These are phyloP conservation scores for Candida sp. DNA, from an alignment of 1,139 yeast genomes.

Conservation along the genomic window DNA sequence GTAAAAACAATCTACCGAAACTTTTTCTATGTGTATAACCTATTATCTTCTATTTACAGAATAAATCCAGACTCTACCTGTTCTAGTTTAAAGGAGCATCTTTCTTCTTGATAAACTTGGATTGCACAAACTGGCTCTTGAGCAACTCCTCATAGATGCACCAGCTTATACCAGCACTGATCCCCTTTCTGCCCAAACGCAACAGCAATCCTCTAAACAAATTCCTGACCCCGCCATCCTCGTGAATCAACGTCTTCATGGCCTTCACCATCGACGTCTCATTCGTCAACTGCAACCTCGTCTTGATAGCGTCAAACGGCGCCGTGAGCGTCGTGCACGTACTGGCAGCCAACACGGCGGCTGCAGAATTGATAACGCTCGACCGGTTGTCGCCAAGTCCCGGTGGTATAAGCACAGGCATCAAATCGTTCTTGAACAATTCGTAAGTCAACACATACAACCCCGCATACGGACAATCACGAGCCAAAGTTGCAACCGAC, in stretches of 20 bases:
- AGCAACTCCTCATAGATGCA: constrained; percentile 91
- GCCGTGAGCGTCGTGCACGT: constrained; percentile 88
- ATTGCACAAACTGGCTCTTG: constrained; percentile 28
- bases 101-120: constrained; percentile 7
- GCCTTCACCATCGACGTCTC: constrained; percentile 28
- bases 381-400: constrained; percentile 27
- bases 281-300: constrained; percentile 73
- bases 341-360: constrained; percentile 80
- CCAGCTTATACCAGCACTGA: constrained; percentile 97
- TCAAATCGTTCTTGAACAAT: constrained; percentile 53
- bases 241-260: constrained; percentile 42
- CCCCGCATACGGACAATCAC: constrained; percentile 99
- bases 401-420: constrained; percentile 22
- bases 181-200: constrained; percentile 82
- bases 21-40: not conserved
- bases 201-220: constrained; percentile 86
- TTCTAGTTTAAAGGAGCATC: constrained; percentile 5
- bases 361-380: constrained; percentile 64
- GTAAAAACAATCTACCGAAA: not conserved
- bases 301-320: constrained; percentile 94
- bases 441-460: constrained; percentile 87
- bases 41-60: constrained; percentile 1
- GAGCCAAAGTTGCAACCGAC: constrained; percentile 80
- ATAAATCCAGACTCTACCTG: not conserved
- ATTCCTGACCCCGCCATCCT: constrained; percentile 60